These are phyloP conservation scores for Melaleuca quinquenervia DNA, from an alignment of 345 rosid species.

Conservation along the genomic window DNA sequence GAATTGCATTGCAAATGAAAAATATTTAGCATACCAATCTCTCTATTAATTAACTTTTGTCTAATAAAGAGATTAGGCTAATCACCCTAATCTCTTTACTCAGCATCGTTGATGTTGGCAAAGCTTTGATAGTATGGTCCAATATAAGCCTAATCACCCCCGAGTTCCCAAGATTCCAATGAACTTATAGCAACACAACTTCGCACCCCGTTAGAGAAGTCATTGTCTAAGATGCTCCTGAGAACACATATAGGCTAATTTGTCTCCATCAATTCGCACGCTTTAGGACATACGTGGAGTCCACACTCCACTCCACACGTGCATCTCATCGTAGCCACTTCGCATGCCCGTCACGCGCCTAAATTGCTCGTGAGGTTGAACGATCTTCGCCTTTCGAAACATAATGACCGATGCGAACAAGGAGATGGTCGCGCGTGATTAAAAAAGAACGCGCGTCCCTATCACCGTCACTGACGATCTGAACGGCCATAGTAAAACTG, in stretches of 20 bases:
- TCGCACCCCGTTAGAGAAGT: neutral
- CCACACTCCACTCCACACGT: neutral
- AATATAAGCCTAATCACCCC: neutral
- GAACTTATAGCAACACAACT: neutral
- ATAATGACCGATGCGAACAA: neutral
- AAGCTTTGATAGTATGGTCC: neutral
- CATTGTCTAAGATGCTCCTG: neutral
- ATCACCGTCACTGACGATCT: neutral
- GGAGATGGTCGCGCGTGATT: neutral
- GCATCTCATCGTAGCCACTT: neutral
- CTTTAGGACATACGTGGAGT: neutral
- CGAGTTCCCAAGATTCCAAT: neutral
- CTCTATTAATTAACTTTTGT: too few relatives aligned
- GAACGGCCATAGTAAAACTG: neutral
- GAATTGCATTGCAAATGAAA: neutral
- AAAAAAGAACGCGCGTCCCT: neutral
- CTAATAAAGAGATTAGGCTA: too few relatives aligned
- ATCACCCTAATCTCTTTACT: too few relatives aligned
- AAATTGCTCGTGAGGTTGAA: neutral
- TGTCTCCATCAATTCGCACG: neutral
- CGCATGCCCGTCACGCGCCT: neutral
- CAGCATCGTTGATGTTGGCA: rapidly evolving
- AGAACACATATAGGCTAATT: neutral
- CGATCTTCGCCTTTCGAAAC: neutral
- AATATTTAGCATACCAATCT: neutral